Percentiles rank a stretch among this genome's conserved stretches.
Evolutionary conservation across 345 rosid genomes (phyloP).

Genomic region (Aurinia saxatilis): DNA sequence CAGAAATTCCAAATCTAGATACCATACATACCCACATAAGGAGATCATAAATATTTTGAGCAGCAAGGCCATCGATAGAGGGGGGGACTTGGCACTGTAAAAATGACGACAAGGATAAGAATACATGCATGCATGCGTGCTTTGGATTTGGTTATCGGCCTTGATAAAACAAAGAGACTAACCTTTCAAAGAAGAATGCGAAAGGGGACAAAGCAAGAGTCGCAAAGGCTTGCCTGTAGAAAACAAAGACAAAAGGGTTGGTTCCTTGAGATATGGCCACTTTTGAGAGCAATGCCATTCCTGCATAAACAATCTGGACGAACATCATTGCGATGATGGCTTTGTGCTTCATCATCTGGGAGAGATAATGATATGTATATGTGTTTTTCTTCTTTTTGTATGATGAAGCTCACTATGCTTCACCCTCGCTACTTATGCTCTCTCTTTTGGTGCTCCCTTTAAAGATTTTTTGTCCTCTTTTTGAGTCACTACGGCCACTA

Average conservation of each 20-base stretch:
- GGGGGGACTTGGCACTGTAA: constrained; percentile 15
- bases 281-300: constrained; percentile 78
- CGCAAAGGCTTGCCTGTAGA: constrained; percentile 30
- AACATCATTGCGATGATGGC: constrained; percentile 58
- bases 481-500: not conserved
- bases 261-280: constrained; percentile 48
- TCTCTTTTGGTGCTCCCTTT: constrained; percentile 15
- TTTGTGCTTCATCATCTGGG: constrained; percentile 32
- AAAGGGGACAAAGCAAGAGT: constrained; percentile 24
- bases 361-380: not conserved
- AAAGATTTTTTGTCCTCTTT: not conserved
- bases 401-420: constrained; percentile 5
- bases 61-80: constrained; percentile 14
- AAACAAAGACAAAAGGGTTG: constrained; percentile 30
- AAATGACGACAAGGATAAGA: not conserved
- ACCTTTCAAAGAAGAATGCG: constrained; percentile 30
- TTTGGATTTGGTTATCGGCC: too few relatives aligned
- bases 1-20: not conserved
- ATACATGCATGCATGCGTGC: too few relatives aligned
- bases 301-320: constrained; percentile 60
- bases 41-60: constrained; percentile 29
- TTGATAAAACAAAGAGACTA: not conserved
- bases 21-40: constrained; percentile 20
- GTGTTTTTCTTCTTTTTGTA: not conserved
- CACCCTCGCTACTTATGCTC: constrained; percentile 20